Base-by-base conservation (phyloP, 768 basidiomycete genomes). In the Trametes cubensis region DNA sequence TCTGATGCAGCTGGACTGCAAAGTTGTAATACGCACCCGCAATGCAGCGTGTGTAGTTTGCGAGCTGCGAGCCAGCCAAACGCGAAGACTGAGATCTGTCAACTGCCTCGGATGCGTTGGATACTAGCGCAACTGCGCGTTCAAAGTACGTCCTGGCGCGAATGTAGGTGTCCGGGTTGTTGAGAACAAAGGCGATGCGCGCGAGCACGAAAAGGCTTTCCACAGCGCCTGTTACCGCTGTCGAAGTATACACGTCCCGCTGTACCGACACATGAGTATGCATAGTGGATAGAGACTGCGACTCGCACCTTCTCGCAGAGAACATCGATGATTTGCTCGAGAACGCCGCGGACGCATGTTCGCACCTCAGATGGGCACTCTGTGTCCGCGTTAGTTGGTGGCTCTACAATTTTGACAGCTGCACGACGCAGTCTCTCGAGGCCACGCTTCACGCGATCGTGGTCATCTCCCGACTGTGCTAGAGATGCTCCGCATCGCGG, bases 1-100 rank as follows among this genome's bases (percentile, higher is more conserved):
- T 83, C 60, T 90, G 86, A 65, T 90, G 95, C 14, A 95, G 71
- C n/a, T 78, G 77, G 2, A 85, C 87, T 2, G 84, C 89, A 1
- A 89, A 67, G 67, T 89, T 87, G 65, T 92, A 84, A 65, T 86
- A 85, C 2, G 85, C 85, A 5, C 87, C 89, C 6, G 89, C 89
- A 10, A 89, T 75, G 66, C 89, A 92, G 17, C 90, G 85, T 3
- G 81, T 68, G 62, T 83, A 85, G 55, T 89, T 88, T 0, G 85
- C 79, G 14, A 55, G 60, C 30, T 53, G 47, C n/a, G 23, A 41
- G 18, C 25, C 54, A 52, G 25, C 60, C 28, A 42, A 50, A 20
- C 30, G 49, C 53, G 17, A 23, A 34, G 21, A 48, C 15, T 18
- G 48, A 47, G 6, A 48, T 38, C 20, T 41, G 14, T 49, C 50